Conservation (phyloP, 805 yeast species). For the Ogataea wickerhamii region DNA sequence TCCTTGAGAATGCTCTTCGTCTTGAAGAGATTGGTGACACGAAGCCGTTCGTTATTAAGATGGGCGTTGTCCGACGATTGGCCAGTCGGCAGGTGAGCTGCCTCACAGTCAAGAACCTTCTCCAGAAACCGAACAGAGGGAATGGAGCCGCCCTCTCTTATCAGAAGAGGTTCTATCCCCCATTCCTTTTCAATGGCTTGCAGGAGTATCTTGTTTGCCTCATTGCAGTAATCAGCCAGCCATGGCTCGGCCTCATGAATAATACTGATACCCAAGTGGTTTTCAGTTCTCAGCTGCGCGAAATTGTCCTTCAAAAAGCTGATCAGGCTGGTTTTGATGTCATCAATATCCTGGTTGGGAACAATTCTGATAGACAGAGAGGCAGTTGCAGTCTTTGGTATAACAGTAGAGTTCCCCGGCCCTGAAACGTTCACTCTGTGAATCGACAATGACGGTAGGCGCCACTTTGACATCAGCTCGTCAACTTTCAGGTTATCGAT, state of each 20-base stretch:
- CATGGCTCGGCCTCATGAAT: slow-evolving; percentile 93
- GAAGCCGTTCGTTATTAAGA: slow-evolving; percentile 76
- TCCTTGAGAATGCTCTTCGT: slow-evolving; percentile 61
- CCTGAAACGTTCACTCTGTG: slow-evolving; percentile 86
- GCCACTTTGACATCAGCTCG: slow-evolving; percentile 77
- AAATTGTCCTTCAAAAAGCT: slow-evolving; percentile 48
- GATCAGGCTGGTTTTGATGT: slow-evolving; percentile 50
- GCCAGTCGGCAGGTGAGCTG: slow-evolving; percentile 95
- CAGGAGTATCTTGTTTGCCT: slow-evolving; percentile 64
- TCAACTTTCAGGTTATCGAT: slow-evolving; percentile 32
- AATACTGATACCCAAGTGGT: slow-evolving; percentile 56
- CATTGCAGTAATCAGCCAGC: slow-evolving; percentile 82
- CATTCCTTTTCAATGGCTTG: slow-evolving; percentile 65
- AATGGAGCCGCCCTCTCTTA: slow-evolving; percentile 96
- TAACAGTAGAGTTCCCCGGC: slow-evolving; percentile 84
- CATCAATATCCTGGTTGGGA: slow-evolving; percentile 74
- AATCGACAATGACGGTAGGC: slow-evolving; percentile 82
- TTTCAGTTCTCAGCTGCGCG: slow-evolving; percentile 49
- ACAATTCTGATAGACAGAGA: slow-evolving; percentile 81
- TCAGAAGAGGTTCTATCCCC: slow-evolving; percentile 77
- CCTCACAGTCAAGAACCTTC: slow-evolving; percentile 77
- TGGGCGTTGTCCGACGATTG: slow-evolving; percentile 95
- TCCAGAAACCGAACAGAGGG: slow-evolving; percentile 87
- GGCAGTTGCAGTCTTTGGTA: slow-evolving; percentile 77
- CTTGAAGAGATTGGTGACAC: slow-evolving; percentile 74